Evolutionary conservation across 139 green algal genomes (phyloP).

Genomic region (Chlamydomonas schloesseri): DNA sequence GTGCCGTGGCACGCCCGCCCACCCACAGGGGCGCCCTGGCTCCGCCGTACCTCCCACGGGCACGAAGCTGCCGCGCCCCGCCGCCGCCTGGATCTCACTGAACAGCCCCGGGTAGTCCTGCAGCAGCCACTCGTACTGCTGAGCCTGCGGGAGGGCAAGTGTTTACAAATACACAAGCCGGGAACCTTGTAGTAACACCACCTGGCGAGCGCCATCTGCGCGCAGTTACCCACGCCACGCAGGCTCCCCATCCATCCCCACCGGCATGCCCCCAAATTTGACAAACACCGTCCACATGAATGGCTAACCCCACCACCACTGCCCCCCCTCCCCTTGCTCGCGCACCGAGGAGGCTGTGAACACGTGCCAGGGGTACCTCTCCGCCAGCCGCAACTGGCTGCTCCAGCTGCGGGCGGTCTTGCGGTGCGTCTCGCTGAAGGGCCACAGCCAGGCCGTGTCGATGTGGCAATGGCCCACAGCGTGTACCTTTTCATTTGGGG

Average conservation of each 20-base stretch:
- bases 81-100: slow-evolving; percentile 19
- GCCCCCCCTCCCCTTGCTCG: neutral
- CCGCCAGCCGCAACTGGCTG: slow-evolving; percentile 46
- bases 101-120: slow-evolving; percentile 50
- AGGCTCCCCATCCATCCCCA: no score
- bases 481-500: no score
- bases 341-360: slow-evolving; percentile 49
- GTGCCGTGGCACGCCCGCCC: no score
- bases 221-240: no score
- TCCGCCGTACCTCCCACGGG: slow-evolving; percentile 49
- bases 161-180: no score
- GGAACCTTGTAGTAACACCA: no score
- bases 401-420: slow-evolving; percentile 49
- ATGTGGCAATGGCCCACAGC: slow-evolving; percentile 59
- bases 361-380: slow-evolving; percentile 46
- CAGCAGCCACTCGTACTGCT: slow-evolving; percentile 59
- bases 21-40: no score
- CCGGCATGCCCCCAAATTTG: no score
- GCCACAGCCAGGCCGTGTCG: slow-evolving; percentile 58
- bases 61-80: slow-evolving; percentile 32
- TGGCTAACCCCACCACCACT: neutral
- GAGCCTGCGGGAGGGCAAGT: slow-evolving; percentile 31
- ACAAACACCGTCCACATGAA: no score
- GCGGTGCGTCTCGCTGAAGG: slow-evolving; percentile 52
- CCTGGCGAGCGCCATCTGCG: no score